Evolutionary conservation across 805 yeast species (phyloP).

Genomic region (Yamadazyma nakazawae): DNA sequence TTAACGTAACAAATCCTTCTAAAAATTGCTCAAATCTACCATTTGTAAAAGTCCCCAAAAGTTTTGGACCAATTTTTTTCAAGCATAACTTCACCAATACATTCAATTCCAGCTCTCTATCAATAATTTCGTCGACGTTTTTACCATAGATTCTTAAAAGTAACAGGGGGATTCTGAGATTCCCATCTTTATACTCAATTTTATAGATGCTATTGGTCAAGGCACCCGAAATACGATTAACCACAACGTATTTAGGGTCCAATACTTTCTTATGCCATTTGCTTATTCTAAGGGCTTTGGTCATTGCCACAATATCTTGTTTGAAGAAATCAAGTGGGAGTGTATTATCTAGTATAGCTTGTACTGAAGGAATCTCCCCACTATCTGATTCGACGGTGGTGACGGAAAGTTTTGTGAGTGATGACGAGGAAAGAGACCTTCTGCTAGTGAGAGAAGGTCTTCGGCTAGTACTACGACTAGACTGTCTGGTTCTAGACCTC

Average conservation of each 20-base stretch:
- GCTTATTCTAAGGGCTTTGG: constrained; percentile 62
- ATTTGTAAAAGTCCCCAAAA: constrained; percentile 85
- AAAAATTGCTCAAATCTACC: constrained; percentile 94
- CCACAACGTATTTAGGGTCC: constrained; percentile 38
- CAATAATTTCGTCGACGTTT: constrained; percentile 80
- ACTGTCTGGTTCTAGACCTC: constrained; percentile 29
- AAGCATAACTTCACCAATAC: constrained; percentile 69
- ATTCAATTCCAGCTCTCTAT: constrained; percentile 75
- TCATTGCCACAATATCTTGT: constrained; percentile 67
- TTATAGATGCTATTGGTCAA: constrained; percentile 86
- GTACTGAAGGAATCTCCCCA: constrained; percentile 45
- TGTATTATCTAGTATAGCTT: constrained; percentile 65
- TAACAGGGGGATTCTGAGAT: constrained; percentile 51
- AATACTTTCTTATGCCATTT: constrained; percentile 70
- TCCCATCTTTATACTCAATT: constrained; percentile 51
- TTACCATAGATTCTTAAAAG: constrained; percentile 85
- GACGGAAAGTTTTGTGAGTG: constrained; percentile 25
- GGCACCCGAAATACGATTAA: constrained; percentile 84
- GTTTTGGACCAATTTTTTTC: constrained; percentile 80
- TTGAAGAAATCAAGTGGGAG: constrained; percentile 83
- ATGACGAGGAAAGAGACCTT: constrained; percentile 35
- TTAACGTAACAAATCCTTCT: constrained; percentile 76
- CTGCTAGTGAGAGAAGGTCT: constrained; percentile 32
- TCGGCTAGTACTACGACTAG: constrained; percentile 31
- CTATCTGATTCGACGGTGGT: constrained; percentile 25